phyloP scores from a whole-genome alignment of 75 land plant species.

The Pseudotsuga menziesii region DNA sequence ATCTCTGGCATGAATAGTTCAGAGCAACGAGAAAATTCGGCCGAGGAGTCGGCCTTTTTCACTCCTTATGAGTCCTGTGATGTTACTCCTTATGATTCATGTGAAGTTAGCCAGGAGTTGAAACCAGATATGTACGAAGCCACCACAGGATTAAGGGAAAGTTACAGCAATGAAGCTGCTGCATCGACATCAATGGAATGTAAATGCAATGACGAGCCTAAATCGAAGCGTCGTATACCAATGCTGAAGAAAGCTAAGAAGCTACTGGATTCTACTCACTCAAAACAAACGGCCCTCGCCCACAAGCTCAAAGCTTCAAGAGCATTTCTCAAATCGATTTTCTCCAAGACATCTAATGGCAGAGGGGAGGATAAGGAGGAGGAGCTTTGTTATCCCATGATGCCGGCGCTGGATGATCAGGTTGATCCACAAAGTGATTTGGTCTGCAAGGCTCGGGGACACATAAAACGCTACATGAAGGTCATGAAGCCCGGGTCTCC shows the following conservation, averaged over 20 bases:
- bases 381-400: not conserved
- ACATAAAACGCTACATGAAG: not conserved
- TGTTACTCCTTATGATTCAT: slow-evolving; percentile 20
- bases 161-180: not conserved
- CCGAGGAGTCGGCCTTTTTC: not conserved
- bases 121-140: slow-evolving; percentile 35
- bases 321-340: slow-evolving; percentile 43
- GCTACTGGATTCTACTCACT: slow-evolving; percentile 8
- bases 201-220: slow-evolving; percentile 7
- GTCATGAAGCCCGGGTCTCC: not conserved
- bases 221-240: slow-evolving; percentile 27
- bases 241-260: slow-evolving; percentile 41
- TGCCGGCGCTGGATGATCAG: not conserved
- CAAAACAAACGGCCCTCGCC: slow-evolving; percentile 17
- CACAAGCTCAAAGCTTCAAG: slow-evolving; percentile 50
- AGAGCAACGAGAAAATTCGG: not conserved
- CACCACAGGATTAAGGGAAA: not conserved
- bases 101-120: slow-evolving; percentile 48
- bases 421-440: not conserved
- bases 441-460: not conserved
- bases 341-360: slow-evolving; percentile 21
- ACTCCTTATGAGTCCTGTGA: slow-evolving; percentile 11
- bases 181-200: not conserved
- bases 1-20: not conserved
- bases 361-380: not conserved